Conservation (phyloP, 805 yeast genomes). For the Grigorovia yakushimaensis region DNA sequence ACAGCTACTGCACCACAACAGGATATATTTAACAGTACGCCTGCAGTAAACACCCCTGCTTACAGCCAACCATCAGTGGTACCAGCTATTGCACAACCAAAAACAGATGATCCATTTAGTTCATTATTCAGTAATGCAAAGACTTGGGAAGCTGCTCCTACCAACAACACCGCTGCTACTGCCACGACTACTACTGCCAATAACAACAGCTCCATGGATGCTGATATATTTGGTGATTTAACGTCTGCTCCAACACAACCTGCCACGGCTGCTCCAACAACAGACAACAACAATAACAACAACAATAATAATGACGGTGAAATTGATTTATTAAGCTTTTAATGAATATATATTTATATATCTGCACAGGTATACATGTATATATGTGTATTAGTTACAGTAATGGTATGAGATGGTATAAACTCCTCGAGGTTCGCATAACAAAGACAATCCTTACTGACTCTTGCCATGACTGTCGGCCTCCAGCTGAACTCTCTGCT, state of each 20-base stretch:
- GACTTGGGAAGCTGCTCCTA: constrained; percentile 16
- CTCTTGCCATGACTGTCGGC: background rate
- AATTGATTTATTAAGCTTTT: constrained; percentile 26
- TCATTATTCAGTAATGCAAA: constrained; percentile 61
- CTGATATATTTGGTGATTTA: constrained; percentile 29
- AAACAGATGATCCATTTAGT: constrained; percentile 59
- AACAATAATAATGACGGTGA: too few relatives aligned
- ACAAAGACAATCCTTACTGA: too few relatives aligned
- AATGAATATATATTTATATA: constrained; percentile 4
- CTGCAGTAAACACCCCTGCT: background rate
- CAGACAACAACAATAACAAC: constrained; percentile 7
- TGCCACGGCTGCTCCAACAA: background rate
- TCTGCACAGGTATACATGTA: too few relatives aligned
- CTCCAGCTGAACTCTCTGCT: background rate
- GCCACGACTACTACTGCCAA: constrained; percentile 1
- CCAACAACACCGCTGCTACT: constrained; percentile 3
- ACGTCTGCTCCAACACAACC: constrained; percentile 9
- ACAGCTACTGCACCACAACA: background rate
- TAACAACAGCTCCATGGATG: constrained; percentile 6
- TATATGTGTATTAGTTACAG: too few relatives aligned
- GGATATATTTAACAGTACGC: constrained; percentile 5
- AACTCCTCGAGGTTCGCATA: too few relatives aligned
- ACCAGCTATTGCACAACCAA: constrained; percentile 31
- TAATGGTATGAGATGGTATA: too few relatives aligned
- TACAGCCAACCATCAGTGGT: constrained; percentile 7